Evolutionary conservation across 495 filamentous ascomycete species (phyloP), one percentile per base, ranked within the genome.

Genomic region (Thozetella sp.): DNA sequence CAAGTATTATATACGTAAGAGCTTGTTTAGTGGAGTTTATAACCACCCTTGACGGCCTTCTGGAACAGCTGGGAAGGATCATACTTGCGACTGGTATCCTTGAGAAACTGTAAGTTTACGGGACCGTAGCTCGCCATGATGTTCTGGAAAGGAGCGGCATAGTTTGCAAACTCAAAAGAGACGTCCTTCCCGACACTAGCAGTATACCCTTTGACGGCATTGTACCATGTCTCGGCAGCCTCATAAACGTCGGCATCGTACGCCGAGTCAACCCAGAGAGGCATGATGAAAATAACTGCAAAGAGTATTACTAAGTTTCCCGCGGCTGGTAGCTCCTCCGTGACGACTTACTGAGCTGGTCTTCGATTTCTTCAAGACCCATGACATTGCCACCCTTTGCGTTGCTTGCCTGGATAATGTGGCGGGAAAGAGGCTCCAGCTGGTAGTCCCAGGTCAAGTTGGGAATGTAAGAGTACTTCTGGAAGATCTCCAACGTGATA

Each of bases 61-160:
- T 52, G 50, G 20, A 52, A 52, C 4, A 52, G 4, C 15, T 25
- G 67, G 2, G 68, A 30, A 0, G 78, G 77, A 60, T 83, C 81
- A 61, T 80, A 83, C 63, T 75, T 74, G 54, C 59, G 57, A 0
- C 66, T 70, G 40, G 76, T 63, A 19, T 57, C 43, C 19, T 61
- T 53, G 55, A 85, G 58, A n/a, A 63, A 64, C 53, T 64, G 53
- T 20, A 76, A 46, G 59, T 74, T 83, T 30, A 68, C 65, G 46
- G 54, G 61, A 0, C 81, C 81, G 67, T 82, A 83, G 10, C 80
- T 68, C 0, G 55, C 63, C n/a, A 83, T 71, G 1, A 75, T 72
- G 54, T 75, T 60, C 67, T 82, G 80, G 9, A 46, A 60, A 2
- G 23, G 27, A 37, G 67, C 65, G 3, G 77, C 75, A 61, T 83